Evolutionary conservation across 192 early-diverging fungal species (phyloP).

Genomic region (Ramicandelaber brevisporus): DNA sequence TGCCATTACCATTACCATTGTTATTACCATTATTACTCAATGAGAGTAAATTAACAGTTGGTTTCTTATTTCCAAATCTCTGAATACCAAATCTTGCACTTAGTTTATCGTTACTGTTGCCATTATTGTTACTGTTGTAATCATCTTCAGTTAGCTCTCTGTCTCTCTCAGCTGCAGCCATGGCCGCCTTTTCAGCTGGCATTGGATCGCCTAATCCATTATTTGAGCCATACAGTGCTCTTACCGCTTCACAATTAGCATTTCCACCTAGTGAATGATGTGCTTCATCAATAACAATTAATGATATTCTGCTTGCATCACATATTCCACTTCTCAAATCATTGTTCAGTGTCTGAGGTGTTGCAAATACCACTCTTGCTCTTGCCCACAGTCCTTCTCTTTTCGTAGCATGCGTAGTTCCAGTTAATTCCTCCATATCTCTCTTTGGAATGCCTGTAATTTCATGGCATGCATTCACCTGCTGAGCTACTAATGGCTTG

Average conservation of each 20-base stretch:
- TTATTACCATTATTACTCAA: no score
- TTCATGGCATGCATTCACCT: conserved; percentile 65
- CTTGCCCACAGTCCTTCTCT: conserved; percentile 28
- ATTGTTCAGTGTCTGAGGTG: conserved; percentile 71
- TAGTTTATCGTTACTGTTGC: no score
- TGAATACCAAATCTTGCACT: no score
- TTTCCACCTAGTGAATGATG: conserved; percentile 69
- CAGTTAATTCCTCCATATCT: conserved; percentile 38
- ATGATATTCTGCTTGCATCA: conserved; percentile 29
- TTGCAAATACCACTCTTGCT: conserved; percentile 60
- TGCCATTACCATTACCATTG: no score
- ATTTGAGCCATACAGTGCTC: conserved; percentile 26
- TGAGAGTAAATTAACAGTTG: no score
- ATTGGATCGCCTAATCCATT: no score
- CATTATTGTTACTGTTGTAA: no score
- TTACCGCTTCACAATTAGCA: conserved; percentile 51
- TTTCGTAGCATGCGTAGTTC: conserved; percentile 19
- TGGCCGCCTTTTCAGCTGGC: no score
- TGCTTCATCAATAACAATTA: conserved; percentile 78
- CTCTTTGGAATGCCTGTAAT: conserved; percentile 49
- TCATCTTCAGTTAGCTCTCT: no score
- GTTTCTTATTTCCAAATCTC: no score
- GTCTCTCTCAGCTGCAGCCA: no score
- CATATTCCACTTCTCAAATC: conserved; percentile 44
- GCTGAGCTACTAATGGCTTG: conserved; percentile 71